These are phyloP conservation scores for Starmerella roubikii DNA, from an alignment of 805 yeast species.

Conservation along the genomic window DNA sequence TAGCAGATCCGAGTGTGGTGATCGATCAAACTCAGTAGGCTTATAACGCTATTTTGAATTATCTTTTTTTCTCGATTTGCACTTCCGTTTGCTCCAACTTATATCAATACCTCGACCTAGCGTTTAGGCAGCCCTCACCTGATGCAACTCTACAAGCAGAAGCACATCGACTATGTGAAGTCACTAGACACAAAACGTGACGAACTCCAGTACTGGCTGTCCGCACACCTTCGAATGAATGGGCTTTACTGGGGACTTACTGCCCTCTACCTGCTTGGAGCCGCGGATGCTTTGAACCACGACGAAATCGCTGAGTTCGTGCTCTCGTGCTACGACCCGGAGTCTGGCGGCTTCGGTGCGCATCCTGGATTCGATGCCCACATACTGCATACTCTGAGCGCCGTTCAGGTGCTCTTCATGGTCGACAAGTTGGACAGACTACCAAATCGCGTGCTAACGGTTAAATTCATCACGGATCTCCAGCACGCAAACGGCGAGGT, in stretches of 20 bases:
- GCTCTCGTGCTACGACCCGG: conserved; percentile 40
- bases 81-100: no score
- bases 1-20: no score
- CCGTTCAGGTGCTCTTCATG: conserved; percentile 62
- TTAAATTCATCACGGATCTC: conserved; percentile 28
- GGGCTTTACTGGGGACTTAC: conserved; percentile 94
- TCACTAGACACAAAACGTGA: conserved; percentile 41
- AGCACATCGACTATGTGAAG: conserved; percentile 46
- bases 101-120: no score
- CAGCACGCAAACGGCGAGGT: conserved; percentile 59
- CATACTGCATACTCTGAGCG: conserved; percentile 70
- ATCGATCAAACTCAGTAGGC: no score
- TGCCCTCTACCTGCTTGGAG: conserved; percentile 49
- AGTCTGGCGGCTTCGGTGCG: conserved; percentile 65
- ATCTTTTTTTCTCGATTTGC: no score
- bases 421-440: conserved; percentile 42
- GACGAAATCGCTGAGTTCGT: conserved; percentile 58
- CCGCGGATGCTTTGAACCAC: conserved; percentile 43
- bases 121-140: no score
- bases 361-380: conserved; percentile 86
- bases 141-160: conserved; percentile 26
- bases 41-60: neutral
- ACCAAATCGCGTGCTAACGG: conserved; percentile 25
- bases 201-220: conserved; percentile 69
- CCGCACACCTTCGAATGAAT: conserved; percentile 75